Percentiles rank a stretch among this genome's conserved stretches.
Conservation (phyloP, 345 rosid species). For the Eucalyptus brandiana region DNA sequence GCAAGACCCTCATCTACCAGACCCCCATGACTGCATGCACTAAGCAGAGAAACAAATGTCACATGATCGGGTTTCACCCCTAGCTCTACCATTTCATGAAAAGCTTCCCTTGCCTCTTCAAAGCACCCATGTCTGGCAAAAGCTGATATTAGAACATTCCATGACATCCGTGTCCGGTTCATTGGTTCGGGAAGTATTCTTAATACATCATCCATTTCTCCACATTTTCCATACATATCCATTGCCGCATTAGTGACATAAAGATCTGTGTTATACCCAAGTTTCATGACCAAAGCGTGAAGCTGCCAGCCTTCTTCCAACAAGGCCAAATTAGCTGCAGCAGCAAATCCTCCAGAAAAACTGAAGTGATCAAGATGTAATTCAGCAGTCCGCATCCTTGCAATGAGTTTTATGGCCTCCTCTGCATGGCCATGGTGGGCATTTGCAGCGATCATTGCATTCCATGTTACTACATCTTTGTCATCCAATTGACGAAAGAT, state of each 20-base stretch:
- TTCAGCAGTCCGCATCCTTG: slow-evolving; percentile 37
- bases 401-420: slow-evolving; percentile 56
- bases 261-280: slow-evolving; percentile 44
- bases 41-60: slow-evolving; percentile 82
- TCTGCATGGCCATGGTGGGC: slow-evolving; percentile 56
- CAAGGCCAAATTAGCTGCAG: slow-evolving; percentile 62
- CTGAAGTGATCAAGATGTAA: slow-evolving; percentile 63
- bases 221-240: slow-evolving; percentile 93
- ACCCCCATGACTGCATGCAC: slow-evolving; percentile 87
- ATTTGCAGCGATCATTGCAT: slow-evolving; percentile 60
- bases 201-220: slow-evolving; percentile 46
- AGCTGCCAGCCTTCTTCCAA: slow-evolving; percentile 89
- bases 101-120: slow-evolving; percentile 49
- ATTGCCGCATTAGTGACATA: slow-evolving; percentile 57
- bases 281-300: slow-evolving; percentile 52
- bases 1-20: slow-evolving; percentile 70
- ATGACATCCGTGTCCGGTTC: slow-evolving; percentile 42
- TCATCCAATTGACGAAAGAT: slow-evolving; percentile 34
- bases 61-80: slow-evolving; percentile 65
- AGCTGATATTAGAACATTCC: slow-evolving; percentile 80
- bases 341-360: slow-evolving; percentile 68
- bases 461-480: slow-evolving; percentile 59
- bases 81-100: slow-evolving; percentile 57
- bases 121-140: slow-evolving; percentile 69
- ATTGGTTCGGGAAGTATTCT: slow-evolving; percentile 38